Evolutionary conservation across 129 eudicot genomes (phyloP).

Genomic region (Lonicera japonica): DNA sequence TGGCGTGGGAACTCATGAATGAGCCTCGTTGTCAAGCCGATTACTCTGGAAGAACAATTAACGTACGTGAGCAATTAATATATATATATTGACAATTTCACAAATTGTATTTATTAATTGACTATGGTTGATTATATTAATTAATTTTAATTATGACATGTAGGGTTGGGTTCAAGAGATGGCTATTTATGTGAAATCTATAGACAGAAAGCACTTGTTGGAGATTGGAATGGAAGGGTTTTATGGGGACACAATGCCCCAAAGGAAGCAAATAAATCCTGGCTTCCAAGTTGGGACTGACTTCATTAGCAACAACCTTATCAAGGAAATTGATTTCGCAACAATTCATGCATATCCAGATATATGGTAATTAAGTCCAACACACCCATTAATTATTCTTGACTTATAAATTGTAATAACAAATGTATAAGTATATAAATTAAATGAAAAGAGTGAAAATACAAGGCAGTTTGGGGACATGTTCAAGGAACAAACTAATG

Average conservation of each 20-base stretch:
- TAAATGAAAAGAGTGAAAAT: neutral
- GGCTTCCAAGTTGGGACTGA: conserved; percentile 78
- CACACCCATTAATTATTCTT: neutral
- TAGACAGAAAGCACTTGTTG: conserved; percentile 51
- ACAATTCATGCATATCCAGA: conserved; percentile 70
- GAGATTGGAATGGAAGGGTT: conserved; percentile 82
- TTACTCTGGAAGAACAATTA: conserved; percentile 58
- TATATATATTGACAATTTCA: neutral
- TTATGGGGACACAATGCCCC: conserved; percentile 65
- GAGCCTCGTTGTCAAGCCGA: conserved; percentile 79
- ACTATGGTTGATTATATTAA: neutral
- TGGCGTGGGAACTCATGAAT: conserved; percentile 88
- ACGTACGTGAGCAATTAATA: conserved; percentile 34
- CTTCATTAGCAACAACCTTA: conserved; percentile 51
- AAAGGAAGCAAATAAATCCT: conserved; percentile 56
- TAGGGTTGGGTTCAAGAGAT: conserved; percentile 81
- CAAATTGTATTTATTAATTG: neutral
- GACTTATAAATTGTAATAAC: no score
- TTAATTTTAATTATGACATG: conserved; percentile 3
- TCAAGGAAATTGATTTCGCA: conserved; percentile 61
- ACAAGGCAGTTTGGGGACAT: neutral
- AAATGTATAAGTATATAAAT: no score
- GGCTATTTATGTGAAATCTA: conserved; percentile 55
- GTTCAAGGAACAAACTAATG: neutral
- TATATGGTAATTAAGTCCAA: conserved; percentile 32